A percentile compares a stretch with the other conserved stretches of the same genome.
These are phyloP conservation scores for Talaromyces thailandensis DNA, from an alignment of 495 filamentous ascomycete species.

Conservation along the genomic window DNA sequence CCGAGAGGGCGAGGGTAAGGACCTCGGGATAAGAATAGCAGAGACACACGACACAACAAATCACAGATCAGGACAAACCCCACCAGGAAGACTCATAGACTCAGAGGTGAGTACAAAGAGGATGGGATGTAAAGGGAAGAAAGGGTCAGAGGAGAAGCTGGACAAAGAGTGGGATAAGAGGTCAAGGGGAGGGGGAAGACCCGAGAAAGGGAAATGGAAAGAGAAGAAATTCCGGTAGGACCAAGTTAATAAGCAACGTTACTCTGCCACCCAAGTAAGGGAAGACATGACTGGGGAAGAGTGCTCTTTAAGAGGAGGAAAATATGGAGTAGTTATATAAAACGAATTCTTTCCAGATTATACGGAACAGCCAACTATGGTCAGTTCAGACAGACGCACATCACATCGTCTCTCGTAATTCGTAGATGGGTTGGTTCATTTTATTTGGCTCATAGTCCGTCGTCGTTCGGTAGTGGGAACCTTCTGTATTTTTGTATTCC, in stretches of 20 bases:
- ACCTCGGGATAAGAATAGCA: background rate
- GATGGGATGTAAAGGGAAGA: background rate
- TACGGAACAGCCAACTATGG: background rate
- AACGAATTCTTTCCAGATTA: background rate
- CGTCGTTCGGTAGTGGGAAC: background rate
- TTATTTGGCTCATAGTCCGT: background rate
- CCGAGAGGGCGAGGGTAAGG: background rate
- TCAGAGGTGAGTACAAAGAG: background rate
- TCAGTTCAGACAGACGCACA: background rate
- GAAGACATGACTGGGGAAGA: background rate
- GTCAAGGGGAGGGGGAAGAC: background rate
- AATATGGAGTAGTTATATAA: constrained; percentile 2
- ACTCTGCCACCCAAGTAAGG: background rate
- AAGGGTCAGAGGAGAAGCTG: background rate
- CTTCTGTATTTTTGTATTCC: background rate
- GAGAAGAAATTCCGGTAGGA: background rate
- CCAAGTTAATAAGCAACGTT: background rate
- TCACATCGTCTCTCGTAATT: background rate
- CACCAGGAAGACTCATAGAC: background rate
- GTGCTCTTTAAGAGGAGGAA: background rate
- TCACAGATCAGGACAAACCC: background rate
- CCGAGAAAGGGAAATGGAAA: background rate
- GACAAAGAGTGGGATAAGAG: background rate
- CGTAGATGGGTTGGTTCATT: background rate
- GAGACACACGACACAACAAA: background rate